Base-by-base conservation (phyloP, 192 early-diverging fungal species). In the Oehlia diaphana region DNA sequence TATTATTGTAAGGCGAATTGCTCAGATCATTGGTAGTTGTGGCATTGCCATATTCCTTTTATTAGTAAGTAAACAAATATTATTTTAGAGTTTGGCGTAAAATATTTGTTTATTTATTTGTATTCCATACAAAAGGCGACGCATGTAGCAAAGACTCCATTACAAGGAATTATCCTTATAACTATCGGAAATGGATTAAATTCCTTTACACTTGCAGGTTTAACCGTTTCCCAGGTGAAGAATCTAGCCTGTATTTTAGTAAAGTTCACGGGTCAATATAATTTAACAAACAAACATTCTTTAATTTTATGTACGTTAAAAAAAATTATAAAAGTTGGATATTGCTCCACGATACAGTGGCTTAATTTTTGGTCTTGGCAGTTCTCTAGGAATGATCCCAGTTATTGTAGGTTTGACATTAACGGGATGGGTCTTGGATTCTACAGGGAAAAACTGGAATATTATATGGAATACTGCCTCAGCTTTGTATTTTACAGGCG, bases 331-430 rank as follows among this genome's bases (percentile, higher is more conserved):
- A 33, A 64, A 85, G 80, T 81, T 80, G 62, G 84, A 85, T 47
- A 81, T 85, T 71, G 82, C 81, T 66, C 82, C 84, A 2, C 74
- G 80, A 44, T 73, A 85, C 49, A 82, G 82, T n/a, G 84, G 84
- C n/a, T 74, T 81, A 35, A 83, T 85, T 62, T 85, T 82, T 35
- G 79, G 80, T 33, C 82, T 85, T 61, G 82, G 82, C 3, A 85
- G 83, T 68, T 81, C 84, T 28, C 76, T 81, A n/a, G 84, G 74
- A 2, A 81, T 80, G 1, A 74, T 85, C 19, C 84, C 84, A 19
- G 84, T 68, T 8, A 47, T 85, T 2, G 8, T 85, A 13, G 84
- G 84, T 16, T 66, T 85, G 1, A 74, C 72, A 31, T 39, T 85
- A 8, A 82, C 81, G 2, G 84, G 84, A 9, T 58, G 81, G 33